These are phyloP conservation scores for Beta macrorhiza DNA, from an alignment of 179 eudicot species.

Conservation along the genomic window DNA sequence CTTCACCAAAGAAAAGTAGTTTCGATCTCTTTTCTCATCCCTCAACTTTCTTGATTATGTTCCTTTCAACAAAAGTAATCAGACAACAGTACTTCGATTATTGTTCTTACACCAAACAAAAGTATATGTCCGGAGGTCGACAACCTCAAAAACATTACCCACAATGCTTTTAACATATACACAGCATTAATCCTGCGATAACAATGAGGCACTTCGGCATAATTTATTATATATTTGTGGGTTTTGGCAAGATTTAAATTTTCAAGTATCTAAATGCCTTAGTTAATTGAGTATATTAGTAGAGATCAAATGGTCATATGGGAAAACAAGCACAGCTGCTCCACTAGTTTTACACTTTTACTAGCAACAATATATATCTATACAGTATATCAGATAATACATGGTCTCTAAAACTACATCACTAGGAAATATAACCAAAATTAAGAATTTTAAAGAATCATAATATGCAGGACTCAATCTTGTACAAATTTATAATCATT, in stretches of 20 bases:
- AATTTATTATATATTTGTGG: background rate
- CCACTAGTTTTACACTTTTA: no score
- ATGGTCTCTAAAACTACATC: background rate
- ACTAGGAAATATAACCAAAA: background rate
- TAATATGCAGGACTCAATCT: background rate
- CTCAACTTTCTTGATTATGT: background rate
- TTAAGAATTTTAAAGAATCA: background rate
- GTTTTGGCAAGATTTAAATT: background rate
- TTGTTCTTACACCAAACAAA: background rate
- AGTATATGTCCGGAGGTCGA: background rate
- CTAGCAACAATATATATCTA: background rate
- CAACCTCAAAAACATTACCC: background rate
- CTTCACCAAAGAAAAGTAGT: background rate
- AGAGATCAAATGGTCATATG: no score
- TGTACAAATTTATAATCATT: background rate
- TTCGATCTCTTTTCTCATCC: background rate
- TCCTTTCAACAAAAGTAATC: slow-evolving; percentile 1
- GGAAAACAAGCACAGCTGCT: no score
- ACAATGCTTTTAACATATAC: background rate
- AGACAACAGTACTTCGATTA: background rate
- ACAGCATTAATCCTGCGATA: background rate
- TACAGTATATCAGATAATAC: background rate
- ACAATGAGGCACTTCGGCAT: background rate
- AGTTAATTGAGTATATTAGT: background rate
- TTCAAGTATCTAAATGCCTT: background rate